Conservation (phyloP, 2,329 filamentous ascomycete genomes). For the Alternaria longipes region DNA sequence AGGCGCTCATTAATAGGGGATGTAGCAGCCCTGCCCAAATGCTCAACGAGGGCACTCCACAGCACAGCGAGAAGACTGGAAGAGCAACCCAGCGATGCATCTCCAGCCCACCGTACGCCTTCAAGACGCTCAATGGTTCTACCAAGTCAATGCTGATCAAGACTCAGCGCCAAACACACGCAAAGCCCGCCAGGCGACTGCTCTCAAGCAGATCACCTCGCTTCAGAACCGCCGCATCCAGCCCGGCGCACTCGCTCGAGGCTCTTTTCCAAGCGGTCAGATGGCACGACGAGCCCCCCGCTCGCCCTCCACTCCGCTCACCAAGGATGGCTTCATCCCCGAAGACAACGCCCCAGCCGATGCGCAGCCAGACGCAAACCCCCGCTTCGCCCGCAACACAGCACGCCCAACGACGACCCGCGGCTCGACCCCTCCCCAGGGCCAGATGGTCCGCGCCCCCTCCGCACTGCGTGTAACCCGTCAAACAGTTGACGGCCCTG, state of each 20-base stretch:
- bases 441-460: constrained; percentile 46
- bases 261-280: constrained; percentile 35
- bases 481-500: constrained; percentile 17
- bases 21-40: constrained; percentile 26
- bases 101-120: constrained; percentile 23
- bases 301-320: background rate
- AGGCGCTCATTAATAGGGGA: constrained; percentile 35
- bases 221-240: constrained; percentile 35
- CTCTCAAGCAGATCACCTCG: constrained; percentile 36
- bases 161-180: constrained; percentile 30
- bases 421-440: constrained; percentile 27
- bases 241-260: constrained; percentile 30
- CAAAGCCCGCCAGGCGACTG: constrained; percentile 35
- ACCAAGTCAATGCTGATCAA: constrained; percentile 18
- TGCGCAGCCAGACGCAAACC: constrained; percentile 13
- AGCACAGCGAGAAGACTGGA: constrained; percentile 37
- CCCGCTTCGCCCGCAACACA: constrained; percentile 22
- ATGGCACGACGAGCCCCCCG: constrained; percentile 12
- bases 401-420: constrained; percentile 17
- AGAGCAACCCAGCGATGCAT: constrained; percentile 29
- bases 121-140: background rate
- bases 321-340: constrained; percentile 13
- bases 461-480: constrained; percentile 32
- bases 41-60: constrained; percentile 38
- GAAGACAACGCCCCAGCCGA: constrained; percentile 7